Percentiles rank a stretch among this genome's conserved stretches.
phyloP scores from a whole-genome alignment of 1,284 basidiomycete species.

The Austroboletus rostrupii region DNA sequence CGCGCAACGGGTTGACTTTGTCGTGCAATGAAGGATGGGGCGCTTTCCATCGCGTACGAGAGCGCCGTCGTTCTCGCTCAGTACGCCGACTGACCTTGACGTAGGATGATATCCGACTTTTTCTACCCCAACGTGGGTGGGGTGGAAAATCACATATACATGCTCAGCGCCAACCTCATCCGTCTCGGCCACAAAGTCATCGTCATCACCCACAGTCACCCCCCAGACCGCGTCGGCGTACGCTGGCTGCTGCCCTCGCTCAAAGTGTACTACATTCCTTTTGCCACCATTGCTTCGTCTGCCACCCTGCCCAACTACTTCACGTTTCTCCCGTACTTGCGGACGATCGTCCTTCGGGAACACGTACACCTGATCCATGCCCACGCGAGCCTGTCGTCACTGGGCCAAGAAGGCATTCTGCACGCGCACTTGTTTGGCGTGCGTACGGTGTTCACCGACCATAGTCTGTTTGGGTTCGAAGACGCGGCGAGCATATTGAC shows the following conservation, averaged over 20 bases:
- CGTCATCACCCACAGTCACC: constrained; percentile 90
- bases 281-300: constrained; percentile 80
- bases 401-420: constrained; percentile 90
- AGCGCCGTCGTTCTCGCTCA: neutral
- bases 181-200: constrained; percentile 89
- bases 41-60: constrained; percentile 30
- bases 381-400: constrained; percentile 85
- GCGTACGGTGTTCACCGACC: constrained; percentile 93
- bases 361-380: constrained; percentile 86
- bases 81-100: neutral
- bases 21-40: constrained; percentile 21
- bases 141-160: constrained; percentile 96
- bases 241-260: constrained; percentile 83
- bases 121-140: constrained; percentile 95
- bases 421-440: constrained; percentile 84
- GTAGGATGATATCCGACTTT: constrained; percentile 94
- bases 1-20: neutral
- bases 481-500: constrained; percentile 96
- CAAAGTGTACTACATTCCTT: constrained; percentile 95
- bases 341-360: constrained; percentile 87
- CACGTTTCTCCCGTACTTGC: constrained; percentile 85
- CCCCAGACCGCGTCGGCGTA: constrained; percentile 80
- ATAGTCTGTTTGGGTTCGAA: constrained; percentile 93
- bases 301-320: constrained; percentile 96
- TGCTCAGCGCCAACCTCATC: constrained; percentile 83